Evolutionary conservation across 345 rosid species (phyloP).

Genomic region (Eucalyptus urophylla): DNA sequence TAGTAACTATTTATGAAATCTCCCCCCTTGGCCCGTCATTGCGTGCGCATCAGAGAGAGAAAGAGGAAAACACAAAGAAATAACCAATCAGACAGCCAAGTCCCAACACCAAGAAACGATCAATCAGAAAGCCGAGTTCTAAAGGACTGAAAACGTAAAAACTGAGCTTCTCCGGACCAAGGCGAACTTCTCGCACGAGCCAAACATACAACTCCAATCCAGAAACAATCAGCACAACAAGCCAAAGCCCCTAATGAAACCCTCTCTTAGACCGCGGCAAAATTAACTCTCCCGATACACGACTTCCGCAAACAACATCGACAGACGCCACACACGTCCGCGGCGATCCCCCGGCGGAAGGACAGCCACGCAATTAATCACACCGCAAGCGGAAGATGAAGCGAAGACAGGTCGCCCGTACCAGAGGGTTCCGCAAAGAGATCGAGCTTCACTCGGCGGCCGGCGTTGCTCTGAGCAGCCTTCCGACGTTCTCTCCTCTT

Average conservation of each 20-base stretch:
- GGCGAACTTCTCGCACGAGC: background rate
- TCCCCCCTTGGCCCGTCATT: background rate
- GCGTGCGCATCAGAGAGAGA: background rate
- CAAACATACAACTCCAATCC: background rate
- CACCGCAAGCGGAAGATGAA: background rate
- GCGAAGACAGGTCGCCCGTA: constrained; percentile 1
- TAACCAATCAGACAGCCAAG: background rate
- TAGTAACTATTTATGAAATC: background rate
- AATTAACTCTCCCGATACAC: background rate
- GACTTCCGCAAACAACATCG: background rate
- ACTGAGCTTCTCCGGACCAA: background rate
- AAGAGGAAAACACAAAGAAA: background rate
- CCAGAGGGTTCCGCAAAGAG: constrained; percentile 99
- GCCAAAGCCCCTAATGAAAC: background rate
- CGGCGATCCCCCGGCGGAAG: background rate
- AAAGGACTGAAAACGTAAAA: background rate
- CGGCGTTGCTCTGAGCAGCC: constrained; percentile 66
- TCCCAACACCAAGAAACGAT: background rate
- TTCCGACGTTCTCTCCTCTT: constrained; percentile 86
- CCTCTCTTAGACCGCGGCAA: background rate
- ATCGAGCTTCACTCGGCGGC: constrained; percentile 95
- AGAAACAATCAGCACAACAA: background rate
- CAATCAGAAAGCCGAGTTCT: background rate
- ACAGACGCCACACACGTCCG: background rate
- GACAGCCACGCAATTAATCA: background rate